Evolutionary conservation across 805 yeast species (phyloP), one percentile per base, ranked within the genome.

Genomic region (Metschnikowia picachoensis): DNA sequence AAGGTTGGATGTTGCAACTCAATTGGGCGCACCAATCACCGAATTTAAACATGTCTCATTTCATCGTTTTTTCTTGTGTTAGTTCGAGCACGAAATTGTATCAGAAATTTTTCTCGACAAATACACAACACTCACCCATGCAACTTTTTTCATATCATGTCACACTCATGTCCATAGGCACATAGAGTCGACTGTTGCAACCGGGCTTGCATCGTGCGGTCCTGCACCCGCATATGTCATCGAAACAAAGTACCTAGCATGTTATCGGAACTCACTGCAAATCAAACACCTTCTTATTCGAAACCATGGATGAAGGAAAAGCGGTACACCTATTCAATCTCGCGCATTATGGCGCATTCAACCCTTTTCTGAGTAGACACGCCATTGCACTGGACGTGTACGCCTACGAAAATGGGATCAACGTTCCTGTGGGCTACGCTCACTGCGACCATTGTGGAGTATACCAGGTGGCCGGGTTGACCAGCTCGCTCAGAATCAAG

Each of bases 391-490:
- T 62, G 42, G 53, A 55, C 28, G 42, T 47, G 4, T 52, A 57
- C 37, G 59, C 60, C 30, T 52, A 51, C 30, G 60, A 59, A 15
- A 57, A 66, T 40, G 50, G 51, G 25, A 55, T 68, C 42, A 64
- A 57, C 27, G 52, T 65, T 14, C 72, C 73, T 0, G 60, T 61
- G 2, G 51, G 49, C 13, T 49, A 60, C 27, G 38, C 50, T 4
- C 60, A 62, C 49, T 72, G 76, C 47, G 43, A 44, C 4, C 39
- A 47, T 10, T 72, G 76, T 49, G 71, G 71, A 6, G 48, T 56
- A 8, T 41, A 64, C 16, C 56, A 50, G 37, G 59, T 72, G 1
- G 70, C 74, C 1, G 76, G 76, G 3, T 50, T 70, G 35, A 63
- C 68, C 2, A 51, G 59, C 20, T 47, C 59, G 9, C 46, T 48